Conservation (phyloP, 2,329 filamentous ascomycete species). For the Trichoderma endophyticum region DNA sequence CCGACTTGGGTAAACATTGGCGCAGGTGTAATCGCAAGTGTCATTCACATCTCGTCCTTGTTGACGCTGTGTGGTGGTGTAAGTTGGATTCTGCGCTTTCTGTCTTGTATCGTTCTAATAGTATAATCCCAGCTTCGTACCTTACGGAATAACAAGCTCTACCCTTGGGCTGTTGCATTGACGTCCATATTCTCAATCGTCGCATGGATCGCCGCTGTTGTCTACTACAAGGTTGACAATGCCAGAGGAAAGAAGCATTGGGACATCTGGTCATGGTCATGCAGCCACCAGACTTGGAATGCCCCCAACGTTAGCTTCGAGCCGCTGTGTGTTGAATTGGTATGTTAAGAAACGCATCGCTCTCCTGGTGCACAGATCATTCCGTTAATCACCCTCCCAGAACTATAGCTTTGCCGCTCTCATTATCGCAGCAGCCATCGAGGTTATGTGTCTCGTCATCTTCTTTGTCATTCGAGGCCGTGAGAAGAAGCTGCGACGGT, state of each 20-base stretch:
- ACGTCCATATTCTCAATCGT: not conserved
- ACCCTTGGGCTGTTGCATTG: not conserved
- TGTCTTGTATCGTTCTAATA: not conserved
- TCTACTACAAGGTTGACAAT: constrained; percentile 3
- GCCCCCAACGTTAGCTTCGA: not conserved
- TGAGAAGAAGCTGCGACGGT: not conserved
- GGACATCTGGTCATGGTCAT: not conserved
- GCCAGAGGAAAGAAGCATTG: not conserved
- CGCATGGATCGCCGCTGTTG: not conserved
- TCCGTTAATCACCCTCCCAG: not conserved
- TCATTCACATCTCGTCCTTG: not conserved
- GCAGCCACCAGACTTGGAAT: not conserved
- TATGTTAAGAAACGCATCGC: not conserved
- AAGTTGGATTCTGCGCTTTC: not conserved
- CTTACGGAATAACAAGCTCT: not conserved
- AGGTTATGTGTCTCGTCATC: not conserved
- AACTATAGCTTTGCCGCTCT: not conserved
- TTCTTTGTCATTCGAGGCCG: not conserved
- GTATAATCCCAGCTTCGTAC: not conserved
- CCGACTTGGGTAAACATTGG: not conserved
- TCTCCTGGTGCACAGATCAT: not conserved
- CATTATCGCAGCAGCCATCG: not conserved
- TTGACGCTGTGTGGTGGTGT: not conserved
- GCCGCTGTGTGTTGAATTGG: not conserved
- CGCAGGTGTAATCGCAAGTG: not conserved